Percentiles rank a stretch among this genome's conserved stretches.
Evolutionary conservation across 2,329 filamentous ascomycete genomes (phyloP).

Genomic region (Penicillium sp.): DNA sequence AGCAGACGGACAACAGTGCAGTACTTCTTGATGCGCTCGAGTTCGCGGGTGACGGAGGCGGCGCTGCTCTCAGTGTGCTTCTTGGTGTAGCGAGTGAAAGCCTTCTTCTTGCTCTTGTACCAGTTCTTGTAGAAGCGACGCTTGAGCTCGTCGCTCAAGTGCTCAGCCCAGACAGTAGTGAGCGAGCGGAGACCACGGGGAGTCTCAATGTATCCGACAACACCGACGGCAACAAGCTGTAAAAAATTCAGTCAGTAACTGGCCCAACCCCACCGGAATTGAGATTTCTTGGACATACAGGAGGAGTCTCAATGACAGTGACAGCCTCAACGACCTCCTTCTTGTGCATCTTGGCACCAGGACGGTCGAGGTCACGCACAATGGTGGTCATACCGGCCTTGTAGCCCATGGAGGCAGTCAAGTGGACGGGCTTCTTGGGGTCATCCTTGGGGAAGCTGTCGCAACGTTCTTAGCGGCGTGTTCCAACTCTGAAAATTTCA

Average conservation of each 20-base stretch:
- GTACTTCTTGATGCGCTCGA: constrained; percentile 99
- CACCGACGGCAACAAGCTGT: constrained; percentile 99
- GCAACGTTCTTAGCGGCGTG: constrained; percentile 28
- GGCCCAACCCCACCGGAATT: not conserved
- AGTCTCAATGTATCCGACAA: constrained; percentile 99
- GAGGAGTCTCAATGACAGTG: constrained; percentile 86
- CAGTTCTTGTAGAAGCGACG: constrained; percentile 99
- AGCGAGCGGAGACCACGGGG: constrained; percentile 98
- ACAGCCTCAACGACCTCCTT: constrained; percentile 92
- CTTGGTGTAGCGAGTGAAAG: constrained; percentile 99
- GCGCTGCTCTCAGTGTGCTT: constrained; percentile 95
- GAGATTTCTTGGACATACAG: constrained; percentile 73
- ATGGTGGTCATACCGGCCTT: constrained; percentile 99
- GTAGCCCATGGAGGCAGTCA: constrained; percentile 98
- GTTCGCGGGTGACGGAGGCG: constrained; percentile 87
- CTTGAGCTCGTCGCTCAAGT: constrained; percentile 97
- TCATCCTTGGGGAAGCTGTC: constrained; percentile 99
- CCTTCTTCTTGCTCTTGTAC: constrained; percentile 99
- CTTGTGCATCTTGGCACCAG: constrained; percentile 99
- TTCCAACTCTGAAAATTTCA: constrained; percentile 7
- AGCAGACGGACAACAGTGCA: constrained; percentile 98
- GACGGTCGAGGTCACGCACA: constrained; percentile 98
- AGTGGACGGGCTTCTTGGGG: constrained; percentile 98
- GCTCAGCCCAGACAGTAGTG: constrained; percentile 99
- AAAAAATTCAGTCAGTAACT: constrained; percentile 25